These are phyloP conservation scores for Chlorella variabilis DNA, from an alignment of 163 green algal genomes.

Conservation along the genomic window DNA sequence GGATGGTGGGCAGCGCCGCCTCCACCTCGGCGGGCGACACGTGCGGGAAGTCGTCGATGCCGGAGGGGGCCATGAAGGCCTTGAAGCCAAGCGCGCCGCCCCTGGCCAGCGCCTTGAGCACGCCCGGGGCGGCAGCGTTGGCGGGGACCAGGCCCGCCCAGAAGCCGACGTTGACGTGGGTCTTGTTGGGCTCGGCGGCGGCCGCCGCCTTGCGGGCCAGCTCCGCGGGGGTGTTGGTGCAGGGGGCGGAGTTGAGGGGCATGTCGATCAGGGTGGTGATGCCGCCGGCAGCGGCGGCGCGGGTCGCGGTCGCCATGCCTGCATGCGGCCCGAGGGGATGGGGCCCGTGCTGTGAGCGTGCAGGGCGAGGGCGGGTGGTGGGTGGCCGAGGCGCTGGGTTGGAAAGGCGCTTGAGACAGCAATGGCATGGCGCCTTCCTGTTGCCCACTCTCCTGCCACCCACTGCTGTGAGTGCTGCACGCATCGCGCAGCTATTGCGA, in stretches of 20 bases:
- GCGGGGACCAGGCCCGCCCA: slow-evolving; percentile 90
- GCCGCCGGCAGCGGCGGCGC: slow-evolving; percentile 85
- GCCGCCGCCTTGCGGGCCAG: slow-evolving; percentile 71
- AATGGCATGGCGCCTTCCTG: no score
- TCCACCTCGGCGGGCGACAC: slow-evolving; percentile 70
- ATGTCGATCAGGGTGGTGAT: slow-evolving; percentile 97
- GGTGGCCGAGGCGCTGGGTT: no score
- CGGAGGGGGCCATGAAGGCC: slow-evolving; percentile 91
- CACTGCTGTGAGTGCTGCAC: no score
- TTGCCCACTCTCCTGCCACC: no score
- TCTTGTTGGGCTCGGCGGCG: slow-evolving; percentile 50
- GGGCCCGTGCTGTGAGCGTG: not conserved
- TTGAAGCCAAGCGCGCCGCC: slow-evolving; percentile 94
- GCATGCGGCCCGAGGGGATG: not conserved
- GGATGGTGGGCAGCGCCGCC: slow-evolving; percentile 82
- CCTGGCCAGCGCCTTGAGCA: slow-evolving; percentile 76
- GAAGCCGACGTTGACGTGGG: slow-evolving; percentile 78
- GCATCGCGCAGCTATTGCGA: no score
- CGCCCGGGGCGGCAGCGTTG: slow-evolving; percentile 74
- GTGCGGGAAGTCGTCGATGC: slow-evolving; percentile 92
- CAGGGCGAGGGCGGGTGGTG: no score
- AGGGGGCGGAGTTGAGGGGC: slow-evolving; percentile 91
- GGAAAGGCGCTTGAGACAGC: no score
- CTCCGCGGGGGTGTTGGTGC: slow-evolving; percentile 67
- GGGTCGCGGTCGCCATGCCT: slow-evolving; percentile 85